These are phyloP conservation scores for Spencermartinsiella europaea DNA, from an alignment of 805 yeast genomes.

Conservation along the genomic window DNA sequence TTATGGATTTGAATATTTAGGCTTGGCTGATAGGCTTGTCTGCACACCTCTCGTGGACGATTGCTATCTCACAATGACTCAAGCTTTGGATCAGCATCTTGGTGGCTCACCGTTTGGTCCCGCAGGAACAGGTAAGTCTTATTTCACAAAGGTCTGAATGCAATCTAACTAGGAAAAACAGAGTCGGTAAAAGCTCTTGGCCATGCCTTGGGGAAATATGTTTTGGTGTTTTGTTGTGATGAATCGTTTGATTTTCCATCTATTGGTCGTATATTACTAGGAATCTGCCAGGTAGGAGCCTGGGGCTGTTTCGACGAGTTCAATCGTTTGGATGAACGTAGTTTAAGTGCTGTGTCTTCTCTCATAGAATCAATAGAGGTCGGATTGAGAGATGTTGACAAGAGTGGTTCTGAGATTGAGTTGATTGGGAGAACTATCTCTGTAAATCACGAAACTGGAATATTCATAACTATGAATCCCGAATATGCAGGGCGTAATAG, in stretches of 20 bases:
- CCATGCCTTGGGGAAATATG: slow-evolving; percentile 70
- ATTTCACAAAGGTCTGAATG: not conserved
- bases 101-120: slow-evolving; percentile 97
- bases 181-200: slow-evolving; percentile 86
- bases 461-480: slow-evolving; percentile 91
- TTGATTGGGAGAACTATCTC: slow-evolving; percentile 22
- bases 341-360: slow-evolving; percentile 79
- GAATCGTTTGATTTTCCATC: slow-evolving; percentile 79
- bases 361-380: slow-evolving; percentile 67
- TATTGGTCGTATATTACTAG: slow-evolving; percentile 69
- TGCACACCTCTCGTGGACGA: slow-evolving; percentile 66
- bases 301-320: slow-evolving; percentile 98
- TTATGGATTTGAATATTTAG: slow-evolving; percentile 83
- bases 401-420: slow-evolving; percentile 17
- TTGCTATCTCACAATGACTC: slow-evolving; percentile 64
- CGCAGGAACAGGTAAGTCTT: slow-evolving; percentile 76
- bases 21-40: slow-evolving; percentile 67
- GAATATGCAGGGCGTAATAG: slow-evolving; percentile 76
- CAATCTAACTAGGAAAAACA: slow-evolving; percentile 45
- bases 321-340: slow-evolving; percentile 66
- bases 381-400: slow-evolving; percentile 35
- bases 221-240: slow-evolving; percentile 86
- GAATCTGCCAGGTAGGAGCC: slow-evolving; percentile 76
- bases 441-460: slow-evolving; percentile 40
- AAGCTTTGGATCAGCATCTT: slow-evolving; percentile 62